Conservation (phyloP, 108 stramenopile genomes). For the Schizochytrium sp. region DNA sequence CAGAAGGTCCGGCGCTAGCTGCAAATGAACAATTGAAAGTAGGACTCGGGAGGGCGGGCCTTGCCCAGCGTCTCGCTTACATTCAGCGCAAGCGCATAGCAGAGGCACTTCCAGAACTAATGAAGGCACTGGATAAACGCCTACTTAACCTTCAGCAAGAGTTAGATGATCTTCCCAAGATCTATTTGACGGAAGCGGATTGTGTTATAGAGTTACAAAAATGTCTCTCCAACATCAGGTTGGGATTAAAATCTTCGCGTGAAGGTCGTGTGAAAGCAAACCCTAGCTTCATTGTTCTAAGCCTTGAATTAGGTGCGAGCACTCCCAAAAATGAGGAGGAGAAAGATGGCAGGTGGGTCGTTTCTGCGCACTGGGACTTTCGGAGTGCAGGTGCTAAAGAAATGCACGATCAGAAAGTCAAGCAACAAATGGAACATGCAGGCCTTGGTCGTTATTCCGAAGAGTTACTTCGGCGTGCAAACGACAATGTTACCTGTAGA, state of each 20-base stretch:
- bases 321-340: neutral
- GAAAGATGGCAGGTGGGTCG: neutral
- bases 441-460: slow-evolving; percentile 4
- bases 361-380: slow-evolving; percentile 6
- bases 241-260: neutral
- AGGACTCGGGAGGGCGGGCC: neutral
- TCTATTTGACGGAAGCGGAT: slow-evolving; percentile 3
- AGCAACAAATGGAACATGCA: neutral
- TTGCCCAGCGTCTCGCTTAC: slow-evolving; percentile 20
- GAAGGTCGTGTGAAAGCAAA: slow-evolving; percentile 18
- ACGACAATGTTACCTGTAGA: slow-evolving; percentile 9
- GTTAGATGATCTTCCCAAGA: slow-evolving; percentile 11
- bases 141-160: slow-evolving; percentile 12
- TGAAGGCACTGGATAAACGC: neutral
- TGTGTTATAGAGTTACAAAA: slow-evolving; percentile 3
- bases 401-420: neutral
- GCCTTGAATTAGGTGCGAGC: neutral
- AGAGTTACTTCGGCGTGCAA: neutral
- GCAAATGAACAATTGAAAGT: slow-evolving; percentile 29
- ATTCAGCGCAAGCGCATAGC: slow-evolving; percentile 21
- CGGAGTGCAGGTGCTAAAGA: neutral
- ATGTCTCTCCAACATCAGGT: neutral
- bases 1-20: neutral
- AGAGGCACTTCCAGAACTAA: neutral
- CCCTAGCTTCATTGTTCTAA: neutral